Evolutionary conservation across 2,329 filamentous ascomycete genomes (phyloP).

Genomic region (Penicillium frequentans): DNA sequence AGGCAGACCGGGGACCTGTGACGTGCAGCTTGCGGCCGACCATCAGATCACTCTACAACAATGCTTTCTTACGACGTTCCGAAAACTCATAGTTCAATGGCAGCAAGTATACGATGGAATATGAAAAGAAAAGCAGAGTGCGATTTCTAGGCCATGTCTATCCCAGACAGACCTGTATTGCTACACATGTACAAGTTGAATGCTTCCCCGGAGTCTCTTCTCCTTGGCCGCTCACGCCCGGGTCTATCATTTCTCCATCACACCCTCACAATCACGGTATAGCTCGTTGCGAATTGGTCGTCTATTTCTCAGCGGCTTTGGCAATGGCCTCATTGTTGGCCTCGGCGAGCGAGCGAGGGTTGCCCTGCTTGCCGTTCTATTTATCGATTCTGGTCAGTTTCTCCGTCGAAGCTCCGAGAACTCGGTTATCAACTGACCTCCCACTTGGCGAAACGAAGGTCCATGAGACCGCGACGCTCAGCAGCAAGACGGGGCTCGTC

Average conservation of each 20-base stretch:
- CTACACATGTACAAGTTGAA: slow-evolving; percentile 38
- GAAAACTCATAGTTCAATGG: slow-evolving; percentile 1
- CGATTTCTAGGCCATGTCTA: slow-evolving; percentile 30
- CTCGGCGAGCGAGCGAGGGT: slow-evolving; percentile 68
- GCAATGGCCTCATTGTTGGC: slow-evolving; percentile 54
- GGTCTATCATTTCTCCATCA: slow-evolving; percentile 21
- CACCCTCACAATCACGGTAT: slow-evolving; percentile 4
- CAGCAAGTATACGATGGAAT: slow-evolving; percentile 6
- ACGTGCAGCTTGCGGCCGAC: slow-evolving; percentile 20
- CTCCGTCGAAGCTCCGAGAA: not conserved
- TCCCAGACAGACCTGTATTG: slow-evolving; percentile 35
- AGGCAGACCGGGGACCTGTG: slow-evolving; percentile 15
- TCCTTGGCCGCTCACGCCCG: slow-evolving; percentile 14
- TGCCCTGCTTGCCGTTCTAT: slow-evolving; percentile 95
- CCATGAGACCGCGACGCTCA: slow-evolving; percentile 86
- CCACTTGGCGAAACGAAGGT: slow-evolving; percentile 92
- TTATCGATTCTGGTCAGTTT: slow-evolving; percentile 32
- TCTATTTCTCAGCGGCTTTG: slow-evolving; percentile 44
- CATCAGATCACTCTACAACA: slow-evolving; percentile 1
- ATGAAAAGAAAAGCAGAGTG: slow-evolving; percentile 22
- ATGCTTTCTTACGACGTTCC: not conserved
- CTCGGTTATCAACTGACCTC: slow-evolving; percentile 59
- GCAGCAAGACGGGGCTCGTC: slow-evolving; percentile 84
- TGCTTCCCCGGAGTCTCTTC: slow-evolving; percentile 12
- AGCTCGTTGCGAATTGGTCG: slow-evolving; percentile 7